Percentiles rank a stretch among this genome's conserved stretches.
Evolutionary conservation across 371 early-diverging fungal species (phyloP).

Genomic region (Vairimorpha necatrix): DNA sequence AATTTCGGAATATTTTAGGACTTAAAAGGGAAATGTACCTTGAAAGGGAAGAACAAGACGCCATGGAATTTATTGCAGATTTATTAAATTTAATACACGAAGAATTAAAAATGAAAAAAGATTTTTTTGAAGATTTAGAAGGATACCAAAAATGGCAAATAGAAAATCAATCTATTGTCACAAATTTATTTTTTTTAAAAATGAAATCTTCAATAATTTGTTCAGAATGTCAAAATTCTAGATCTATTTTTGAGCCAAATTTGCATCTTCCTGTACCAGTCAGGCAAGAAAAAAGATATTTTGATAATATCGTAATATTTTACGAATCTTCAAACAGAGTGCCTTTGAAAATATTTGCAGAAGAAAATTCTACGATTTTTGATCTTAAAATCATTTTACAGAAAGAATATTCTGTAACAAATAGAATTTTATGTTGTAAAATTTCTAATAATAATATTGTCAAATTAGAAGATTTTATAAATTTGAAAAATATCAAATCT

Average conservation of each 20-base stretch:
- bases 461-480: neutral
- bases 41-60: constrained; percentile 72
- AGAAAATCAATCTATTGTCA: constrained; percentile 76
- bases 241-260: constrained; percentile 79
- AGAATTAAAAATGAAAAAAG: constrained; percentile 60
- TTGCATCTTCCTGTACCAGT: constrained; percentile 84
- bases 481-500: neutral
- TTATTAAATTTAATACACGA: constrained; percentile 73
- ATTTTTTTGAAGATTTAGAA: neutral
- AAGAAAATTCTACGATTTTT: neutral
- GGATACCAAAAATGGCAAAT: constrained; percentile 3
- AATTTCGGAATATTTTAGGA: constrained; percentile 59
- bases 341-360: constrained; percentile 27
- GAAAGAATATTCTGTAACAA: constrained; percentile 5
- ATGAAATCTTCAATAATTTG: constrained; percentile 74
- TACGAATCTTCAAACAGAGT: constrained; percentile 21
- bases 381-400: constrained; percentile 21
- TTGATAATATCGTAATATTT: constrained; percentile 16
- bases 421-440: constrained; percentile 48
- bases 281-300: constrained; percentile 65
- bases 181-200: constrained; percentile 76
- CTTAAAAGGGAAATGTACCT: constrained; percentile 66
- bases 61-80: constrained; percentile 70
- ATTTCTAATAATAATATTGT: neutral
- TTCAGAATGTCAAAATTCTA: constrained; percentile 71